These are phyloP conservation scores for Zymoseptoria passerinii DNA, from an alignment of 2,329 filamentous ascomycete genomes.

Conservation along the genomic window DNA sequence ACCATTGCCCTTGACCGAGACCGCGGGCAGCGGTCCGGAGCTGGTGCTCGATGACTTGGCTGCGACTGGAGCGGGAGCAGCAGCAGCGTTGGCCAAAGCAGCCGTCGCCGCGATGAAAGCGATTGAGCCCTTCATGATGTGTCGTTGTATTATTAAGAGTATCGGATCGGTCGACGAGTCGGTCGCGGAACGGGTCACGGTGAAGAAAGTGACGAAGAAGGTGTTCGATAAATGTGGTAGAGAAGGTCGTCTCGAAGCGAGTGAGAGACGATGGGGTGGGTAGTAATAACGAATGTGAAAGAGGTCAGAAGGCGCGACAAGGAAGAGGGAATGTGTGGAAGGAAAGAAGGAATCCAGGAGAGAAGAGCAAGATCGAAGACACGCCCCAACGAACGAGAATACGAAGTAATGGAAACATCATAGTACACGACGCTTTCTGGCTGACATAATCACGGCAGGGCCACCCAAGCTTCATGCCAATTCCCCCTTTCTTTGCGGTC, in stretches of 20 bases:
- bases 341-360: constrained; percentile 9
- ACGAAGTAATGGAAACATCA: too few species aligned
- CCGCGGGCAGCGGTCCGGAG: constrained; percentile 41
- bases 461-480: background rate
- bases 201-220: constrained; percentile 3
- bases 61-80: constrained; percentile 30
- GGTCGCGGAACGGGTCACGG: constrained; percentile 1
- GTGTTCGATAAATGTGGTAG: background rate
- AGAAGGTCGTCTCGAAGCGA: constrained; percentile 13
- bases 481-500: background rate
- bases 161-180: constrained; percentile 4
- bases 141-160: background rate
- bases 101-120: constrained; percentile 40
- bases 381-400: background rate
- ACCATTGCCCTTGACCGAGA: constrained; percentile 57
- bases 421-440: background rate
- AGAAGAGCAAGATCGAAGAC: constrained; percentile 5
- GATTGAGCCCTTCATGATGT: constrained; percentile 47
- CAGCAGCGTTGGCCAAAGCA: constrained; percentile 40
- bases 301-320: constrained; percentile 1
- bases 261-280: constrained; percentile 11
- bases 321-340: constrained; percentile 6
- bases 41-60: constrained; percentile 33
- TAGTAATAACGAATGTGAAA: constrained; percentile 4
- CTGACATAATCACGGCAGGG: background rate